Percentiles rank a stretch among this genome's conserved stretches.
phyloP scores from a whole-genome alignment of 2,329 filamentous ascomycete genomes.

The Simplicillium sp. region DNA sequence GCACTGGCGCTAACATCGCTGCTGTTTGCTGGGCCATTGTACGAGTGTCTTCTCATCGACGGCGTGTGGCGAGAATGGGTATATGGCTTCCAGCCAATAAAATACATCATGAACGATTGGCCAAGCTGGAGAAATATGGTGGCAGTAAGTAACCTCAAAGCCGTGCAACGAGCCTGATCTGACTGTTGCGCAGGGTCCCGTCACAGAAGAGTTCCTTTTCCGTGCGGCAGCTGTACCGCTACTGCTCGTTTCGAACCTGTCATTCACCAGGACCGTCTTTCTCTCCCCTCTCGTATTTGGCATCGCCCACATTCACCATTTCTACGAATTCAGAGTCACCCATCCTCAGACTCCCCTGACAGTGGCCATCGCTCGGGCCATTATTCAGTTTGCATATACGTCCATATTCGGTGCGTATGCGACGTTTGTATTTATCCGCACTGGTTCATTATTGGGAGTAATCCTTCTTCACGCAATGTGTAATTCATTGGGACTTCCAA shows the following conservation, averaged over 20 bases:
- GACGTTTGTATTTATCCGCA: constrained; percentile 79
- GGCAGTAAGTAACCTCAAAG: constrained; percentile 48
- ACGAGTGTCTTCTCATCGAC: constrained; percentile 67
- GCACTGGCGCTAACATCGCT: constrained; percentile 63
- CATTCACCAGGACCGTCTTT: constrained; percentile 56
- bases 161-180: too few relatives aligned
- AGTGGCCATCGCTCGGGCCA: constrained; percentile 57
- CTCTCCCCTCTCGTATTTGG: constrained; percentile 84
- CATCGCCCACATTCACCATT: constrained; percentile 87
- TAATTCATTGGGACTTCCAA: constrained; percentile 83
- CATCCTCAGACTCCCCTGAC: constrained; percentile 59
- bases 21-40: constrained; percentile 78
- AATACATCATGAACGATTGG: constrained; percentile 61
- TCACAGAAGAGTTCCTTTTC: constrained; percentile 92
- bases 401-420: constrained; percentile 90
- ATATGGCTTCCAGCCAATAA: constrained; percentile 37
- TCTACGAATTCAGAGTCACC: constrained; percentile 84
- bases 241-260: constrained; percentile 60
- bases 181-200: constrained; percentile 52
- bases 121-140: constrained; percentile 80
- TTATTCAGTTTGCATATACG: constrained; percentile 84
- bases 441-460: constrained; percentile 68
- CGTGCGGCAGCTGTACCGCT: constrained; percentile 78
- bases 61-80: constrained; percentile 59
- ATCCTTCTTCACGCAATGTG: constrained; percentile 79